Evolutionary conservation across 805 yeast species (phyloP), one percentile per base, ranked within the genome.

Genomic region (Schwanniomyces sp.): DNA sequence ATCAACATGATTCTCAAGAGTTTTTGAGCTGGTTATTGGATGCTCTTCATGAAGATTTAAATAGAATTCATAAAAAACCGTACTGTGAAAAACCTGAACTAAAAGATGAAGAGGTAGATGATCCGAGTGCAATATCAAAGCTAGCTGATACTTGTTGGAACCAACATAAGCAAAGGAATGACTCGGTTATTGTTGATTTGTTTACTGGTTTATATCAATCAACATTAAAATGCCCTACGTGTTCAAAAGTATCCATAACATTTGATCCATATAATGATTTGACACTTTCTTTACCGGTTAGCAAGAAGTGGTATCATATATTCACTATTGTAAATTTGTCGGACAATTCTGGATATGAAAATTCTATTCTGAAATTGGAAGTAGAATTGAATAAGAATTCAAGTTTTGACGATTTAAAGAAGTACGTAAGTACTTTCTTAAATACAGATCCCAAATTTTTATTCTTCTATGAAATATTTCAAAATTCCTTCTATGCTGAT

Each of bases 1-100:
- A 81, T 49, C 97, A 92, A 63, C 97, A 92, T 59, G 98, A 92
- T 62, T 88, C 96, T 1, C 97, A 91, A 62, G 98, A 92, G 62
- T 86, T 92, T 59, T 76, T 91, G 43, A 91, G 95, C 27, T 92
- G 88, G 75, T 65, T 92, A 28, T 72, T 92, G 25, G 97, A 92
- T 66, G 91, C 94, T 2, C 70, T 92, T 32, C 97, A 92, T 61
- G 97, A 92, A 64, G 98, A 92, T 66, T 73, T 92, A 52, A 94
- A 94, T 60, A 75, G 97, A 47, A 85, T 92, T 26, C 62, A 80
- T 7, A 70, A 86, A 32, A 94, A 94, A 61, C 98, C 98, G 0
- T 85, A 85, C 53, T 81, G 89, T 7, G 96, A 89, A 57, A 90
- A 90, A 58, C 97, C 98, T 0, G 96, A 90, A 59, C 62, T 86